Evolutionary conservation across 805 yeast species (phyloP), one percentile per base, ranked within the genome.

Genomic region (Martiniozyma abietophila): DNA sequence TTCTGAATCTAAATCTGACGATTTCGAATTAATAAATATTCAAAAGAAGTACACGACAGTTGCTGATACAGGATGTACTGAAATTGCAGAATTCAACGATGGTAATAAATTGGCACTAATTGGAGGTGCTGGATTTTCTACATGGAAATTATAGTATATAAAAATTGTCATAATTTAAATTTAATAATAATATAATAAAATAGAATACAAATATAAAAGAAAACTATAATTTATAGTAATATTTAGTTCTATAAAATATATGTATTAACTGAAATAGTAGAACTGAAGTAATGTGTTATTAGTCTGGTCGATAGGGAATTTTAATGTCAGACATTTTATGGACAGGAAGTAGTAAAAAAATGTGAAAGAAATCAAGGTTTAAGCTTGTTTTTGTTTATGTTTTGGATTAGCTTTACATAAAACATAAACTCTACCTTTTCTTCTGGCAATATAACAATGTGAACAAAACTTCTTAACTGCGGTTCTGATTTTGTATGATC

Each of bases 401-500:
- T 84, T 85, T 43, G 86, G 85, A 56, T 88, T 84, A 31, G 92
- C 68, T 58, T 88, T 92, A 68, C 98, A 89, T 54, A 83, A 79
- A 25, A 92, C 95, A 45, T 84, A 85, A 9, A 88, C 89, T 50
- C 92, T 71, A 27, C 98, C 98, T 62, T 88, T 92, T 60, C 97
- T 80, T 61, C 94, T 80, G 8, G 92, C 96, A 60, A 84, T 73
- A 48, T 80, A 81, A 58, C 98, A 92, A 56, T 84, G 92, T 25
- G 79, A 69, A 58, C 98, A 92, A 61, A 84, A 80, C 65, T 83
- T 92, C 65, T 88, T 88, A 36, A 92, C 94, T 1, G 97, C 74
- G 5, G 96, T 76, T 58, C 89, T 77, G 29, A 86, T 94, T 58
- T 89, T 89, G 70, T 89, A 86, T 4, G 86, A 78, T 58, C 96